Conservation (phyloP, 192 early-diverging fungal genomes). For the Geranomyces variabilis region DNA sequence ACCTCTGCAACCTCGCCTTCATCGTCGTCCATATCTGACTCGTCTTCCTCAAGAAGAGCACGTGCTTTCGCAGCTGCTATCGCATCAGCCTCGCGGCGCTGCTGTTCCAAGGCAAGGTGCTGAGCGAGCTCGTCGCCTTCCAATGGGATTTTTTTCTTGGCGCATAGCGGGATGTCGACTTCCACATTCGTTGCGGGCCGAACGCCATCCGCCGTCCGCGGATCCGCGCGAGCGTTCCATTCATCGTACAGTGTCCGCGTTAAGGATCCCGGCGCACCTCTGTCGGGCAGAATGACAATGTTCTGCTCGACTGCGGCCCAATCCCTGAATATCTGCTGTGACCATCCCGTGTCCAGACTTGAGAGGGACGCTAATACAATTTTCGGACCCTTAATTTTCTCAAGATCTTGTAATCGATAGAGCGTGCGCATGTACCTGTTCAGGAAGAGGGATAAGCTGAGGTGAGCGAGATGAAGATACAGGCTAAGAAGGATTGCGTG, state of each 20-base stretch:
- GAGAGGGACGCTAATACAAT: slow-evolving; percentile 82
- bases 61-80: slow-evolving; percentile 57
- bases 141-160: slow-evolving; percentile 70
- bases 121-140: slow-evolving; percentile 83
- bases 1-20: slow-evolving; percentile 52
- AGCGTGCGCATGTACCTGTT: slow-evolving; percentile 42
- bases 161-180: slow-evolving; percentile 34
- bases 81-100: slow-evolving; percentile 71
- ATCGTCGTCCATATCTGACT: slow-evolving; percentile 65
- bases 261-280: slow-evolving; percentile 71
- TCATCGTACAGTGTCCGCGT: slow-evolving; percentile 67
- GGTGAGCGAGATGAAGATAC: not conserved
- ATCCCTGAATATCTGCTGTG: slow-evolving; percentile 75
- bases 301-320: slow-evolving; percentile 65
- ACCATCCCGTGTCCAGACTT: slow-evolving; percentile 82
- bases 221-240: slow-evolving; percentile 48
- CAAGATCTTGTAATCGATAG: slow-evolving; percentile 69
- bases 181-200: slow-evolving; percentile 31
- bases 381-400: slow-evolving; percentile 71
- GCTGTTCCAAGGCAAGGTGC: slow-evolving; percentile 65
- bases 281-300: slow-evolving; percentile 77
- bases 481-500: not conserved
- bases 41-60: slow-evolving; percentile 69
- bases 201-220: slow-evolving; percentile 32
- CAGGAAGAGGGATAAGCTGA: not conserved